Base-by-base conservation (phyloP, 2,329 filamentous ascomycete species). In the Microcyclospora tardicrescens region DNA sequence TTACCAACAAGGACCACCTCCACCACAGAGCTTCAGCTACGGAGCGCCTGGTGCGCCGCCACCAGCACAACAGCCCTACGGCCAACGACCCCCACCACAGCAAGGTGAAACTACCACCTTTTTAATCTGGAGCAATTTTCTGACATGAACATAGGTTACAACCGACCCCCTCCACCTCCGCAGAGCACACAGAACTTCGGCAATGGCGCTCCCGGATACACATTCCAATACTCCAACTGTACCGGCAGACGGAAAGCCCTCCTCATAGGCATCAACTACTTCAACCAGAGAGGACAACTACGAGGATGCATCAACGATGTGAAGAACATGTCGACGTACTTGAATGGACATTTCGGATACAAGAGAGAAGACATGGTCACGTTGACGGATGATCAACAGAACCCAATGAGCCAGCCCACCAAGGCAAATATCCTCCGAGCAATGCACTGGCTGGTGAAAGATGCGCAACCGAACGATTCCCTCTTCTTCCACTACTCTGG, bases 361-460 rank as follows among this genome's bases (percentile, higher is more conserved):
- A 86, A 85, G 63, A 72, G 86, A 42, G 89, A 95, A 62, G 87
- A 96, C 57, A 96, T 96, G 89, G 89, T 96, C 14, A 79, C 91
- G 45, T 72, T 96, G 58, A 95, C 89, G 30, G 89, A 96, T 57
- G 89, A 96, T 59, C 87, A 95, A 65, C 85, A 94, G 60, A 94
- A 94, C 53, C 84, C 85, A 16, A 93, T 95, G 83, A 93, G 85
- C 63, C 85, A 94, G 64, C 89, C 89, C 8, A 94, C 86, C 5
- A 95, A 95, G 62, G 82, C 84, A 50, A 96, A 96, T 57, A 93
- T 96, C 40, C 63, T 96, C 29, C 76, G 89, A 38, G 89, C 89
- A 24, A 96, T 96, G 89, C 87, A 95, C 59, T 96, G 89, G 89
- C 67, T 96, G 14, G 85, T 95, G 41, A 94, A 94, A 64, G 87